Evolutionary conservation across 1,139 yeast genomes (phyloP).

Genomic region (Protomyces inundatus): DNA sequence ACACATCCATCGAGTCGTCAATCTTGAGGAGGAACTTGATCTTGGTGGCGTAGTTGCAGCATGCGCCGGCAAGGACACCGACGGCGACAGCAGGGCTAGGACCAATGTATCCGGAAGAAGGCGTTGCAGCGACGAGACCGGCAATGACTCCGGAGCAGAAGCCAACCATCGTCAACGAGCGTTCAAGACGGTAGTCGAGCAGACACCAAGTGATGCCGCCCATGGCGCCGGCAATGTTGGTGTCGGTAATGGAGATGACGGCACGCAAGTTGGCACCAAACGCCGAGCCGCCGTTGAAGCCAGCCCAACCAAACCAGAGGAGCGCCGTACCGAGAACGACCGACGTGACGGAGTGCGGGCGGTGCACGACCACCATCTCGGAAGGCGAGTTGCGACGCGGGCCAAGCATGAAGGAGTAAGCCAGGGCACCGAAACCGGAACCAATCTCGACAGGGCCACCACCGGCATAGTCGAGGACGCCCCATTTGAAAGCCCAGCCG

Average conservation of each 20-base stretch:
- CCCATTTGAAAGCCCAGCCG: constrained; percentile 92
- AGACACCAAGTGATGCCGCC: constrained; percentile 93
- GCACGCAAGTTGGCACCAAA: constrained; percentile 62
- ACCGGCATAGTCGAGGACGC: constrained; percentile 93
- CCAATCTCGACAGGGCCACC: constrained; percentile 96
- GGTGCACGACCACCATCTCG: constrained; percentile 74
- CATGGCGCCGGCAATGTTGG: constrained; percentile 81
- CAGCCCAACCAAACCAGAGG: constrained; percentile 70
- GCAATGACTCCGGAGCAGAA: constrained; percentile 92
- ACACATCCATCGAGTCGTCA: constrained; percentile 89
- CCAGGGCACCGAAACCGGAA: constrained; percentile 87
- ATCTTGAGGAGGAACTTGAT: constrained; percentile 73
- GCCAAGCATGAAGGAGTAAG: constrained; percentile 58
- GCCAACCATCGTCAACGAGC: constrained; percentile 92
- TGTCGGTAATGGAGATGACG: constrained; percentile 81
- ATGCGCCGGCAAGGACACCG: constrained; percentile 72
- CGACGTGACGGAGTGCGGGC: constrained; percentile 91
- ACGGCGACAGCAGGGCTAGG: constrained; percentile 85
- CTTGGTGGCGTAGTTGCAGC: constrained; percentile 87
- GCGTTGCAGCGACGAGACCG: constrained; percentile 94
- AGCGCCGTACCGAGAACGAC: constrained; percentile 71
- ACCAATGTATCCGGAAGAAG: constrained; percentile 85
- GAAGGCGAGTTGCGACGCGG: constrained; percentile 59
- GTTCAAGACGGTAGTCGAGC: constrained; percentile 78
- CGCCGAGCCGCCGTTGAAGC: constrained; percentile 68